phyloP scores from a whole-genome alignment of 441 rosid species.

The Gossypium gossypioides region DNA sequence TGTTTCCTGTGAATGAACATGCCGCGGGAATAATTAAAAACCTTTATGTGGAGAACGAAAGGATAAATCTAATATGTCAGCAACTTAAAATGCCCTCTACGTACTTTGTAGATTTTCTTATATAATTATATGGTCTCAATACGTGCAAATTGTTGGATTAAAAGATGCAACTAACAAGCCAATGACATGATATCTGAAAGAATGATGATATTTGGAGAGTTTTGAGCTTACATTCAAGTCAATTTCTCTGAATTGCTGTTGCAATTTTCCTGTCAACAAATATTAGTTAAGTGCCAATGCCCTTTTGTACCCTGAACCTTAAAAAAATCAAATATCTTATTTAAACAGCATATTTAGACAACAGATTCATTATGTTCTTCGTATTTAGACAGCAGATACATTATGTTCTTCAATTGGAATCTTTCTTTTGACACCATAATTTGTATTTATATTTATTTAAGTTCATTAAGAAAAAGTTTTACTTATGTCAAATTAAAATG shows the following conservation, averaged over 20 bases:
- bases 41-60: conserved; percentile 88
- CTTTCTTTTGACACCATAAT: neutral
- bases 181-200: neutral
- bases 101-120: neutral
- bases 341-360: too few relatives aligned
- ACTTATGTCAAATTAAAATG: too few relatives aligned
- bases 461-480: too few relatives aligned
- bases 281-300: conserved; percentile 41
- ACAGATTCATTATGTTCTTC: too few relatives aligned
- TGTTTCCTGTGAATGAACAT: conserved; percentile 75
- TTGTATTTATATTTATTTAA: neutral
- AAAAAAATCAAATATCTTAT: neutral
- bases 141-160: neutral
- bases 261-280: conserved; percentile 39
- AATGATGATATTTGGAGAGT: neutral
- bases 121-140: neutral
- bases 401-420: neutral
- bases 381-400: neutral
- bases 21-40: conserved; percentile 77
- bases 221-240: neutral
- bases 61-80: conserved; percentile 38
- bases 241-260: neutral
- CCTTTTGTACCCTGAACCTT: neutral
- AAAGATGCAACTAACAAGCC: neutral
- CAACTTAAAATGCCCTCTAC: neutral